Evolutionary conservation across 202 grass and related monocot species (phyloP), one percentile per base, ranked within the genome.

Genomic region (Setaria viridis): DNA sequence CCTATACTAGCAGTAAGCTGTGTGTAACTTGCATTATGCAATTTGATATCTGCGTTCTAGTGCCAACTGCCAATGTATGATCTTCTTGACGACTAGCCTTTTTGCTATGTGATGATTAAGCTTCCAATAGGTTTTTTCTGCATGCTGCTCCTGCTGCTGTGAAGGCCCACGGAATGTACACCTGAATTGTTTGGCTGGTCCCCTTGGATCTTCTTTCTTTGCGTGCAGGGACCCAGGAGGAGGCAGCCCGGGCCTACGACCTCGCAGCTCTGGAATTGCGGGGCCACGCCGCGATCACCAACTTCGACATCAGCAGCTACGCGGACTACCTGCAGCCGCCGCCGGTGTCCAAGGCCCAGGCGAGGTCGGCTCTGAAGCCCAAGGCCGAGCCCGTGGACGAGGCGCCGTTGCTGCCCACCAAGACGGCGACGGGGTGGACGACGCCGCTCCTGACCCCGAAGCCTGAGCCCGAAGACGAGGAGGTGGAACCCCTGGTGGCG

Each of bases 241-340:
- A 91, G 49, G 94, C 94, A 20, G 94, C 94, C 29, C 82, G 60
- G 86, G 94, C 94, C 50, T 97, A 93, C 90, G 94, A 97, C 84
- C 75, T 84, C 19, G 94, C 94, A 21, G 91, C 94, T 71, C 53
- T 97, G 8, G 45, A 86, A 11, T 41, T 89, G 85, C 92, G 87
- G 56, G 94, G 94, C 19, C 43, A 29, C 81, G 69, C 54, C 51
- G 89, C 94, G 13, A 33, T 97, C 75, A 97, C 94, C 82, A 97
- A 97, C 89, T 93, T 93, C 86, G 94, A 93, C 85, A 62, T 76
- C 64, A 78, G 80, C 82, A 77, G 79, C 87, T 97, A 94, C 82
- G 7, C n/a, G 34, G 72, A 70, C 21, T 35, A 89, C 69, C 74
- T 67, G 64, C 77, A 54, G 5, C 45, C 15, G 21, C 72, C 10